A percentile compares a stretch with the other conserved stretches of the same genome.
Evolutionary conservation across 495 filamentous ascomycete genomes (phyloP).

Genomic region (Penicillium desertorum): DNA sequence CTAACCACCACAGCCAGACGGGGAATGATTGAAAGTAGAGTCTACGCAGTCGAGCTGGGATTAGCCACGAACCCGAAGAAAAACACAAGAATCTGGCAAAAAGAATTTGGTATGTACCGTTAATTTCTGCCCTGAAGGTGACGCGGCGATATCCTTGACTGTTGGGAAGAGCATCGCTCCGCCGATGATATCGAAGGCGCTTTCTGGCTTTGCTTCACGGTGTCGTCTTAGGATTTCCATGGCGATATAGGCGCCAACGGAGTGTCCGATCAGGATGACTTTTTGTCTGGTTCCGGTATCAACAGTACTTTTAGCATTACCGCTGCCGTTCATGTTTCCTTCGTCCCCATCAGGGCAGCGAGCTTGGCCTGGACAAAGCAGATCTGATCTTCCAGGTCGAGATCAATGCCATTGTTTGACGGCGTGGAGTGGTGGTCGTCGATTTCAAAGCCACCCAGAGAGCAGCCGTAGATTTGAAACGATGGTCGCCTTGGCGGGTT

Average conservation of each 20-base stretch:
- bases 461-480: conserved; percentile 62
- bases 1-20: conserved; percentile 55
- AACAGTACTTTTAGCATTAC: not conserved
- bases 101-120: conserved; percentile 40
- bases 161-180: conserved; percentile 77
- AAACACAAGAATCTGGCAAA: conserved; percentile 12
- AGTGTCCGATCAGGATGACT: conserved; percentile 80
- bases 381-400: conserved; percentile 64
- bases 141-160: conserved; percentile 69
- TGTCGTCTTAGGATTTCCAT: conserved; percentile 67
- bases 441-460: conserved; percentile 72
- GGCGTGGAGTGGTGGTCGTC: conserved; percentile 18
- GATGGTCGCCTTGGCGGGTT: not conserved
- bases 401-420: conserved; percentile 2
- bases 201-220: conserved; percentile 24
- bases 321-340: not conserved
- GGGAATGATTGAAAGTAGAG: conserved; percentile 52
- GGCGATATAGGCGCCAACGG: conserved; percentile 76
- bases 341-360: conserved; percentile 18
- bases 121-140: conserved; percentile 60
- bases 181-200: conserved; percentile 51
- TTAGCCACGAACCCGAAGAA: not conserved
- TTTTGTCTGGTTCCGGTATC: conserved; percentile 28
- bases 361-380: conserved; percentile 37
- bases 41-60: conserved; percentile 13